Conservation (phyloP, 2,329 filamentous ascomycete species). For the Beauveria varroae region DNA sequence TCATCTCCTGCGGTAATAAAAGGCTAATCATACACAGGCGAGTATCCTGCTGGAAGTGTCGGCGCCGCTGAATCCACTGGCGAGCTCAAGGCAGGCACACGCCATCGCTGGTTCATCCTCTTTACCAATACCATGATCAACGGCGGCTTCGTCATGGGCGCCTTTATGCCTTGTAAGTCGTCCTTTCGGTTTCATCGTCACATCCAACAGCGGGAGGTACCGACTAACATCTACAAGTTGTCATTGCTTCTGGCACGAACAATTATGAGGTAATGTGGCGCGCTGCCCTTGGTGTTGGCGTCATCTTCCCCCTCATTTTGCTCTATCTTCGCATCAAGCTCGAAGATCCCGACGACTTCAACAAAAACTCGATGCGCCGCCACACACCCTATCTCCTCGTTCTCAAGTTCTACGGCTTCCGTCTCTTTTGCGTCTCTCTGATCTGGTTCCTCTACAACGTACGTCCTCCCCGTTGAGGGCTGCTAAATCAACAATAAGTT, state of each 20-base stretch:
- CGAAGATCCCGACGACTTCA: conserved; percentile 72
- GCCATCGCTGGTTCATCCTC: conserved; percentile 88
- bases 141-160: conserved; percentile 71
- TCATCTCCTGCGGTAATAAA: too few species aligned
- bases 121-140: conserved; percentile 89
- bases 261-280: conserved; percentile 74
- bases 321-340: conserved; percentile 65
- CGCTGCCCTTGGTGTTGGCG: conserved; percentile 67
- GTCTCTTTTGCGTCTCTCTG: conserved; percentile 58
- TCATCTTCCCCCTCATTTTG: conserved; percentile 67
- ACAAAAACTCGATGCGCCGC: conserved; percentile 58
- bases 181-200: background rate
- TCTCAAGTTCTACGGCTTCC: conserved; percentile 62
- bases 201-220: conserved; percentile 18
- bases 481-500: too few species aligned
- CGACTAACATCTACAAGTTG: conserved; percentile 12
- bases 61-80: conserved; percentile 77
- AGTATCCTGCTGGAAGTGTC: conserved; percentile 78
- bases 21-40: conserved; percentile 31
- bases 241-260: conserved; percentile 48
- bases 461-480: conserved; percentile 17
- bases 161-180: conserved; percentile 57
- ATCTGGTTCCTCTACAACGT: conserved; percentile 84
- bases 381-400: conserved; percentile 50
- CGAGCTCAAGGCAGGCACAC: conserved; percentile 68